A percentile compares a stretch with the other conserved stretches of the same genome.
Evolutionary conservation across 2,329 filamentous ascomycete genomes (phyloP).

Genomic region (Ceratocystiopsis brevicomis): DNA sequence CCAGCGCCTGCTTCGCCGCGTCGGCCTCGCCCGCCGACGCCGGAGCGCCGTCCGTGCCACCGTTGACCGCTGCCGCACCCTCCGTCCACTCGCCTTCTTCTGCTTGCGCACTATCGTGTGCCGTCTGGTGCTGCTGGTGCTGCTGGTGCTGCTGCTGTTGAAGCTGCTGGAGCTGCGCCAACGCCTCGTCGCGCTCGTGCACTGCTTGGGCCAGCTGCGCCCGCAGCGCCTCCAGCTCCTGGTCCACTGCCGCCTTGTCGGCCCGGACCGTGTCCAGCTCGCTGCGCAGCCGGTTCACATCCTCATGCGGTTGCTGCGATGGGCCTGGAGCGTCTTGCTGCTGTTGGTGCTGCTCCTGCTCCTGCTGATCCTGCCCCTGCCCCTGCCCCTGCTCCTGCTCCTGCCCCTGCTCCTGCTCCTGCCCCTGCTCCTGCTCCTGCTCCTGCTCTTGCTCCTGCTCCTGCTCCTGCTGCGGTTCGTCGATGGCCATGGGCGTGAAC

Average conservation of each 20-base stretch:
- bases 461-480: slow-evolving; percentile 11
- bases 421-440: slow-evolving; percentile 8
- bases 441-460: slow-evolving; percentile 10
- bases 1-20: slow-evolving; percentile 39
- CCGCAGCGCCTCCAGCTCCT: slow-evolving; percentile 36
- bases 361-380: no score
- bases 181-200: no score
- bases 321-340: no score
- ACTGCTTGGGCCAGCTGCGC: not conserved
- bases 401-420: slow-evolving; percentile 12
- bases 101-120: no score
- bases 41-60: slow-evolving; percentile 4
- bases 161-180: no score
- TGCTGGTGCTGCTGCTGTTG: no score
- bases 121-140: no score
- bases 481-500: slow-evolving; percentile 1
- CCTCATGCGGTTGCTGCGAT: slow-evolving; percentile 10
- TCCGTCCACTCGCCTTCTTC: no score
- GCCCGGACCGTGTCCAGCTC: slow-evolving; percentile 46
- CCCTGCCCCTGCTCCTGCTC: slow-evolving; percentile 14
- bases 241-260: slow-evolving; percentile 51
- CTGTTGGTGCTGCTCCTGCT: slow-evolving; percentile 8
- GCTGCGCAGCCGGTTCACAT: slow-evolving; percentile 30
- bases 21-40: slow-evolving; percentile 22
- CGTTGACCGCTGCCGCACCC: not conserved